Evolutionary conservation across 1,139 yeast species (phyloP).

Genomic region (Casaregolazyma suthepensis): DNA sequence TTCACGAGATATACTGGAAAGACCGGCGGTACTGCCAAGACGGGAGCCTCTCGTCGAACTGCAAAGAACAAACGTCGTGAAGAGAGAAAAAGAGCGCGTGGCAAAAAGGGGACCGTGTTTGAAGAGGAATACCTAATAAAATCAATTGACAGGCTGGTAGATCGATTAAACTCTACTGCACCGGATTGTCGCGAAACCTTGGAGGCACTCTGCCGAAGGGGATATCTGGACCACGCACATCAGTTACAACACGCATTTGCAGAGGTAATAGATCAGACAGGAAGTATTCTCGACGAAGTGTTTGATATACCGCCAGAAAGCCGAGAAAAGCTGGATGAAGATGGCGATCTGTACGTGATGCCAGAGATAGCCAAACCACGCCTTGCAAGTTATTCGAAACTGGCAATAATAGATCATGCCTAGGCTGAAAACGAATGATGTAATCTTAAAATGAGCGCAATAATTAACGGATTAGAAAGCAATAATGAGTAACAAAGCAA

Average conservation of each 20-base stretch:
- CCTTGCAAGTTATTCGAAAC: conserved; percentile 18
- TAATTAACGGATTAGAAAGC: conserved; percentile 2
- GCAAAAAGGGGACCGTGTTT: conserved; percentile 94
- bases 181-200: conserved; percentile 68
- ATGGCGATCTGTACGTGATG: conserved; percentile 62
- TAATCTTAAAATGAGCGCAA: background rate
- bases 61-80: conserved; percentile 89
- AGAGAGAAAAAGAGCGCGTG: conserved; percentile 92
- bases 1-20: conserved; percentile 95
- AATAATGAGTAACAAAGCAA: background rate
- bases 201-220: conserved; percentile 70
- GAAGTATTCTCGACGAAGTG: conserved; percentile 61
- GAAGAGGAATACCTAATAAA: conserved; percentile 92
- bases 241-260: conserved; percentile 68
- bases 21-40: conserved; percentile 90
- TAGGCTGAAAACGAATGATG: background rate
- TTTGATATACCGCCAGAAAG: conserved; percentile 70
- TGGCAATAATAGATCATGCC: conserved; percentile 16
- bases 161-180: conserved; percentile 68
- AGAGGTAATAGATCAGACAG: conserved; percentile 50
- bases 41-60: conserved; percentile 91
- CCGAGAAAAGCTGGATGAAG: conserved; percentile 81
- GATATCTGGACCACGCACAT: conserved; percentile 71
- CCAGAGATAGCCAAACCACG: conserved; percentile 22
- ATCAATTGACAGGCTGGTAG: conserved; percentile 83